Base-by-base conservation (phyloP, 2,329 filamentous ascomycete genomes). In the Pseudogymnoascus sp. region DNA sequence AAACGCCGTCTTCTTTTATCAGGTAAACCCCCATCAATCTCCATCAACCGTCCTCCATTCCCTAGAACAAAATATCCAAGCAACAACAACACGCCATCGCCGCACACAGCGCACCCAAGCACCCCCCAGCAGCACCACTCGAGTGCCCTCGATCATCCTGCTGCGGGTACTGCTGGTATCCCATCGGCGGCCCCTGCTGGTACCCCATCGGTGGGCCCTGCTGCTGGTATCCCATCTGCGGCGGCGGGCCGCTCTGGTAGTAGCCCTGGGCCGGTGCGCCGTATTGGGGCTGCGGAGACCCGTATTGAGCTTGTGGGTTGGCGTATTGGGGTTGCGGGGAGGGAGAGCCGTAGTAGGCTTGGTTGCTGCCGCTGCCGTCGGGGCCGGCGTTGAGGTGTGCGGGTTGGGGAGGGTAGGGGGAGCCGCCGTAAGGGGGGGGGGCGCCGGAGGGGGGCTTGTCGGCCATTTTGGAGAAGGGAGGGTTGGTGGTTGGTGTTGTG, bases 31-130 rank as follows among this genome's bases (percentile, higher is more conserved):
- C 2, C 25, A 28, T 4, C 3, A 6, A 31, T 4, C 3, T 25
- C 23, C 48, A 11, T 2, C 48, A 48, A 48, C 13, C n/a, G 5
- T 16, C 14, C 14, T 13, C 28, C 25, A 1, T 28, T 23, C 45
- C 57, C 69, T 78, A 81, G 68, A 81, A 80, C 70, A 82, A 70
- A 66, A 79, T 75, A 67, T 82, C 80, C 73, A 82, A 75, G 74
- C 80, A 82, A 69, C 80, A 82, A 68, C 80, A 82, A 69, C 79
- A 81, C 39, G 80, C 79, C 71, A 81, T 67, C 63, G 73, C 75
- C 8, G 75, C 80, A 65, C 79, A 71, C 48, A 79, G 67, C 14
- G 75, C 79, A 3, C 76, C 76, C 39, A 78, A 73, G 36, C 80
- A 70, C 1, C 79, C 79, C 3, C 73, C 74, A 7, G 73, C 73